Percentiles rank a stretch among this genome's conserved stretches.
Evolutionary conservation across 495 filamentous ascomycete species (phyloP).

Genomic region (Aspergillus cristatus): DNA sequence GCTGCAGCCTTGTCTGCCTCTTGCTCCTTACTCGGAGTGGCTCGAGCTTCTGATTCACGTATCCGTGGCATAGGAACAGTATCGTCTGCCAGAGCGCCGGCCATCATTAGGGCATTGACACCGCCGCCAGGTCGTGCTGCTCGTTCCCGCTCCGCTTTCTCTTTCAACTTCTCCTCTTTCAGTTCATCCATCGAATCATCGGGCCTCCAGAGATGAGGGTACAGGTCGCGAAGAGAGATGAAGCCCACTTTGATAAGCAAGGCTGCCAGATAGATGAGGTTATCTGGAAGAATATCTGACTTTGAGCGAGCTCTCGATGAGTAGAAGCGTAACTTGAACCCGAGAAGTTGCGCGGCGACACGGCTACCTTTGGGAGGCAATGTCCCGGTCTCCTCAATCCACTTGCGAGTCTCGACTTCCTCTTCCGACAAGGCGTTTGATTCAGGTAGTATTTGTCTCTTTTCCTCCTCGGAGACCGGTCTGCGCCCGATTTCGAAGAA

Average conservation of each 20-base stretch:
- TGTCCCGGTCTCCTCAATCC: constrained; percentile 71
- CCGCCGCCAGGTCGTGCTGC: constrained; percentile 53
- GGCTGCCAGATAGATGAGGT: constrained; percentile 82
- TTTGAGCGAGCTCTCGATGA: constrained; percentile 59
- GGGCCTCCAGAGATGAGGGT: constrained; percentile 81
- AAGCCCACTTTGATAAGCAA: constrained; percentile 96
- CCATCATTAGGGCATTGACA: constrained; percentile 81
- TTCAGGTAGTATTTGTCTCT: constrained; percentile 34
- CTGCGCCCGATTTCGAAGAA: constrained; percentile 79
- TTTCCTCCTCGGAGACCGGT: constrained; percentile 41
- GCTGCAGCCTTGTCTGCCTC: constrained; percentile 39
- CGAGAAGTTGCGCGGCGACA: constrained; percentile 86
- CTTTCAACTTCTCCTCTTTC: constrained; percentile 55
- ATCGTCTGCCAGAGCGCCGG: constrained; percentile 81
- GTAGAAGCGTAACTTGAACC: constrained; percentile 97
- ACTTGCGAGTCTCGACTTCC: constrained; percentile 48
- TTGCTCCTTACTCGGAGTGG: constrained; percentile 40
- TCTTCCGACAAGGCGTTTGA: constrained; percentile 31
- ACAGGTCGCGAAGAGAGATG: constrained; percentile 87
- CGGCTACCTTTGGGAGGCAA: constrained; percentile 77
- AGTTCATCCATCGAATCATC: constrained; percentile 73
- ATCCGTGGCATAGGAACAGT: constrained; percentile 44
- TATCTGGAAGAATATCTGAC: constrained; percentile 70
- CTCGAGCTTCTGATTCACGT: constrained; percentile 34
- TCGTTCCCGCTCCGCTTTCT: constrained; percentile 70